Base-by-base conservation (phyloP, 2,329 filamentous ascomycete species). In the Cladophialophora psammophila region DNA sequence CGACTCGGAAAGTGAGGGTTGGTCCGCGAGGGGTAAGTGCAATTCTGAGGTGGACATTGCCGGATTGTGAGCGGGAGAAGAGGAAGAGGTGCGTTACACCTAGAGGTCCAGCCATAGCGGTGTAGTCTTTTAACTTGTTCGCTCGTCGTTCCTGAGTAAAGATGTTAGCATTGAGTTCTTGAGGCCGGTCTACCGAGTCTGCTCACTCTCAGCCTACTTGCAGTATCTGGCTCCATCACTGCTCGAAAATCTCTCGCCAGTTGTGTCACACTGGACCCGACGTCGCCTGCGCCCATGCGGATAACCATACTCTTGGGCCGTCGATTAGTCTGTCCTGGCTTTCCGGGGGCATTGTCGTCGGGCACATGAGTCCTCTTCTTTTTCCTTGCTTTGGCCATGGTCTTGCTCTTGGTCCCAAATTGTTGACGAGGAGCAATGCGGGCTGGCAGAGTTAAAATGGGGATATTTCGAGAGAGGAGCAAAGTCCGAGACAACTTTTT, bases 271-370 rank as follows among this genome's bases (percentile, higher is more conserved):
- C 91, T 96, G 67, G 92, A 88, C 65, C 95, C 95, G 60, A 99
- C 93, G 77, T 97, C 92, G 75, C 93, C 91, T 74, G 94, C 94
- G 74, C 95, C 95, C 75, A 97, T 94, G 73, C 95, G 92, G 79
- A 99, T 97, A 66, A 99, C 94, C 94, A 99, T 97, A 78, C 91
- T 96, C 85, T 97, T 97, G 38, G 95, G 95, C 60, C 89, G 86
- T 71, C 89, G 88, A 61, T 86, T 84, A 66, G 87, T 86, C 79
- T 89, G 88, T 65, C 87, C 85, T 52, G 84, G 82, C 70, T 86
- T 85, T 74, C 74, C 85, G 74, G 87, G 86, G 60, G 86, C 86
- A 73, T 87, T 87, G 69, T 83, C 85, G 59, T 90, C 87, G 68
- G 90, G 88, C 63, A 90, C 80, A 79, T 97, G 93, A 68, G 94